Base-by-base conservation (phyloP, 352 stramenopile species). In the Globisporangium emineosum region DNA sequence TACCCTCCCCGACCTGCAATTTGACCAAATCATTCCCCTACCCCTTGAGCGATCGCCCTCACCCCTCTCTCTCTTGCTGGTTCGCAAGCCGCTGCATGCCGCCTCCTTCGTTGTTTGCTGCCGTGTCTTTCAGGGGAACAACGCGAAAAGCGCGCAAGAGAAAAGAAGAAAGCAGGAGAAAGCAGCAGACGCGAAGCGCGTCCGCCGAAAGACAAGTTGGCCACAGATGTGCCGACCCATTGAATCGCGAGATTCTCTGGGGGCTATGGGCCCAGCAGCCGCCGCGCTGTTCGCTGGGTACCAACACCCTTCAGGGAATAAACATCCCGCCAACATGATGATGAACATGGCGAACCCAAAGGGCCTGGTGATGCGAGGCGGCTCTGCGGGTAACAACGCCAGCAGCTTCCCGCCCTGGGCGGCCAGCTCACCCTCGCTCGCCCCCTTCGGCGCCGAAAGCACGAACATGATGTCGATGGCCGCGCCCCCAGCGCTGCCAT, bases 211-310 rank as follows among this genome's bases (percentile, higher is more conserved):
- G 29, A 63, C 54, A 47, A 65, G 49, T 67, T 67, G 62, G 43
- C 58, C 43, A 64, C 57, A 62, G 23, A 70, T 91, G 84, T 93
- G 84, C 70, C 81, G 84, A 75, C 84, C 84, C 67, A 93, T 93
- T 79, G 84, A 91, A 78, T 91, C 81, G 45, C 58, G 84, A 59
- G 80, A 93, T 87, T 88, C 84, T 77, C 72, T 93, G 71, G 80
- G 80, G 77, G 83, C 75, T 72, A 90, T 91, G 79, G 81, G 81
- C 69, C 75, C 78, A 37, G 79, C 81, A 65, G 80, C 83, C 69
- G 78, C 83, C 21, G 81, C 77, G 73, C 72, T 93, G 70, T 91
- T 93, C 56, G 79, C 81, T 40, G 81, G 81, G 68, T 91, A 90
- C 76, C 81, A 88, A 56, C 79, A 85, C 60, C 79, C 79, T 64